phyloP scores from a whole-genome alignment of 805 yeast genomes.

The Torulaspora franciscae region DNA sequence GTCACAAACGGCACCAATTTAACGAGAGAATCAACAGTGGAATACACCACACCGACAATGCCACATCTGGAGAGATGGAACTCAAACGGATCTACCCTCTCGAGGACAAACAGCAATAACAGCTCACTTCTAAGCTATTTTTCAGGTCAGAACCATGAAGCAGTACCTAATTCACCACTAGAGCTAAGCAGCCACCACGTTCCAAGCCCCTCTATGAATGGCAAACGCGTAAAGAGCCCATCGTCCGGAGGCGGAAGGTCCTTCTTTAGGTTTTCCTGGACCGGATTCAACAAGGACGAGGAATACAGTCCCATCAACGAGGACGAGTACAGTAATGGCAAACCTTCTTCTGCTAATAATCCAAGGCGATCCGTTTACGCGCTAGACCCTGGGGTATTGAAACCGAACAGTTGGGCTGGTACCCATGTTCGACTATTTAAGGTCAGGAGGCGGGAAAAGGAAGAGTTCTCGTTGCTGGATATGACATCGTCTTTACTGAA shows the following conservation, averaged over 20 bases:
- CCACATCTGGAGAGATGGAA: conserved; percentile 31
- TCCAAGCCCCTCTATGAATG: conserved; percentile 5
- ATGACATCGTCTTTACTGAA: conserved; percentile 39
- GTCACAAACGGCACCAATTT: not conserved
- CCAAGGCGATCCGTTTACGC: conserved; percentile 19
- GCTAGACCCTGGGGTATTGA: conserved; percentile 31
- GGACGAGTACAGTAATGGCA: conserved; percentile 13
- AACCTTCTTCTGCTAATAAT: conserved; percentile 5
- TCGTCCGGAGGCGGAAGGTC: conserved; percentile 29
- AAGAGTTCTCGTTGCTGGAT: conserved; percentile 40
- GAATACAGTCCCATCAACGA: conserved; percentile 18
- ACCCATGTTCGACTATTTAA: conserved; percentile 49
- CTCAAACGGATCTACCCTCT: conserved; percentile 27
- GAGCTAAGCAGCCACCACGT: conserved; percentile 8
- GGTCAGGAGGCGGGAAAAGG: conserved; percentile 39
- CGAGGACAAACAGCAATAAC: conserved; percentile 30
- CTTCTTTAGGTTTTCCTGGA: conserved; percentile 42
- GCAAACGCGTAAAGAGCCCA: conserved; percentile 6
- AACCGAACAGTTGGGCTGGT: conserved; percentile 49
- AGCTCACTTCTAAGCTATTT: conserved; percentile 23
- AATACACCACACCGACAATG: conserved; percentile 10
- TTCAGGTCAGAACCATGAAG: conserved; percentile 11
- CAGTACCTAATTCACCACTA: conserved; percentile 10
- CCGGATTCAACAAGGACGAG: conserved; percentile 26
- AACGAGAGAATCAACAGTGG: conserved; percentile 9